Conservation (phyloP, 2,329 filamentous ascomycete species). For the Camillea tinctor region DNA sequence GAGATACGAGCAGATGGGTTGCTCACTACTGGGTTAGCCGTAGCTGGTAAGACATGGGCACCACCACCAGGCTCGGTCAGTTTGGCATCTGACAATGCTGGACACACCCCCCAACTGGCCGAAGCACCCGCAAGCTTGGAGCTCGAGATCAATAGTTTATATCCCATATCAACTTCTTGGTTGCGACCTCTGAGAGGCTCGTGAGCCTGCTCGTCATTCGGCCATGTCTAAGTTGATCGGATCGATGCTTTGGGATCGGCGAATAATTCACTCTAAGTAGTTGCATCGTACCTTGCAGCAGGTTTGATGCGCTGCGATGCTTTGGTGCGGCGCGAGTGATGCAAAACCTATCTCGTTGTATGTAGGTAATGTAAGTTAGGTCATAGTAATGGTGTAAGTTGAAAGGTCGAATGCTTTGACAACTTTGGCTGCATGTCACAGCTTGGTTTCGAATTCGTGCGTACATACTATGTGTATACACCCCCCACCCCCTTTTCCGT, state of each 20-base stretch:
- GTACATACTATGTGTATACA: not conserved
- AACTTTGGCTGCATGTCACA: not conserved
- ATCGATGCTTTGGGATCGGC: slow-evolving; percentile 26
- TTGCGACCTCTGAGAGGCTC: slow-evolving; percentile 30
- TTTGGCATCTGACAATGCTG: slow-evolving; percentile 31
- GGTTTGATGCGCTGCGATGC: slow-evolving; percentile 17
- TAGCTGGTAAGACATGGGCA: slow-evolving; percentile 24
- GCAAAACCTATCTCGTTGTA: slow-evolving; percentile 7
- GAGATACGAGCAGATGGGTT: slow-evolving; percentile 19
- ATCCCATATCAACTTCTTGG: slow-evolving; percentile 12
- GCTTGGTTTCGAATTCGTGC: not conserved
- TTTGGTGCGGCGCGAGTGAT: slow-evolving; percentile 14
- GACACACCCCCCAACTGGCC: slow-evolving; percentile 20
- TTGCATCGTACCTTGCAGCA: slow-evolving; percentile 33
- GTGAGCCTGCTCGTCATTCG: slow-evolving; percentile 32
- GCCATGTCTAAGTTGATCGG: slow-evolving; percentile 23
- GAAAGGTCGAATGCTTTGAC: not conserved
- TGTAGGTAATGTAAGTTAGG: too few relatives aligned
- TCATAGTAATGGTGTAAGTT: too few relatives aligned
- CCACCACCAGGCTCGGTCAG: slow-evolving; percentile 18
- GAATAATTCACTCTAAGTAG: slow-evolving; percentile 17
- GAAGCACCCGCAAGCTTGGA: slow-evolving; percentile 18
- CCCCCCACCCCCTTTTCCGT: not conserved
- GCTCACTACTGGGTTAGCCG: slow-evolving; percentile 7
- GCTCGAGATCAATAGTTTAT: slow-evolving; percentile 8